Evolutionary conservation across 768 basidiomycete species (phyloP), one percentile per base, ranked within the genome.

Genomic region (Melanogaster broomeanus): DNA sequence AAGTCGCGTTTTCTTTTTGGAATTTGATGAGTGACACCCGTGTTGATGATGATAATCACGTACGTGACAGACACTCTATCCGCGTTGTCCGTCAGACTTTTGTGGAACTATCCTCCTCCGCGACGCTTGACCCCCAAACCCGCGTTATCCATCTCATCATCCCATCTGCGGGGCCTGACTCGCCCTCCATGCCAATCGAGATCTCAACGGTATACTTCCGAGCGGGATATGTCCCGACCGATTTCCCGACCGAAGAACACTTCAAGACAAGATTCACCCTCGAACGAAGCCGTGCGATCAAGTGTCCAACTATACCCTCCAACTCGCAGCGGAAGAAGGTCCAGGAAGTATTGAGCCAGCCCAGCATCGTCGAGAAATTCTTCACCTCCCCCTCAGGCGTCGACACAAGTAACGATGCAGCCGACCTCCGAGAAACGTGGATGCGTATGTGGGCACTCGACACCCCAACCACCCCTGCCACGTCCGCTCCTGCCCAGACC

Each of bases 301-400:
- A 98, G 56, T 99, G 96, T 63, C 96, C 96, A 0, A 83, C 84
- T 1, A 83, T 98, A 58, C 84, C 88, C 78, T 98, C 13, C 96
- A 98, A 58, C 83, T 98, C n/a, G 93, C 95, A 0, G 96, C 86
- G 88, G 3, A 99, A 99, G 77, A 97, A 97, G 64, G 84, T 99
- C 0, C 96, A 98, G 68, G 85, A 98, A 61, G 89, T 88, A 0
- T 77, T 99, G 15, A 81, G 87, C 7, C 79, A 83, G 24, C 82
- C 83, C 0, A 85, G 85, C 1, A 71, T 90, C 7, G 75, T 96
- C 19, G 91, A 92, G 59, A 72, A 74, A 13, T 95, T 94, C 72
- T 74, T 95, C 33, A 73, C 75, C 55, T 70, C 72, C 3, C 35
- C 56, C 6, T 21, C 57, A 63, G 13, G 74, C n/a, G 49, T 19